A percentile compares a stretch with the other conserved stretches of the same genome.
These are phyloP conservation scores for Annulohypoxylon maeteangense DNA, from an alignment of 495 filamentous ascomycete species.

Conservation along the genomic window DNA sequence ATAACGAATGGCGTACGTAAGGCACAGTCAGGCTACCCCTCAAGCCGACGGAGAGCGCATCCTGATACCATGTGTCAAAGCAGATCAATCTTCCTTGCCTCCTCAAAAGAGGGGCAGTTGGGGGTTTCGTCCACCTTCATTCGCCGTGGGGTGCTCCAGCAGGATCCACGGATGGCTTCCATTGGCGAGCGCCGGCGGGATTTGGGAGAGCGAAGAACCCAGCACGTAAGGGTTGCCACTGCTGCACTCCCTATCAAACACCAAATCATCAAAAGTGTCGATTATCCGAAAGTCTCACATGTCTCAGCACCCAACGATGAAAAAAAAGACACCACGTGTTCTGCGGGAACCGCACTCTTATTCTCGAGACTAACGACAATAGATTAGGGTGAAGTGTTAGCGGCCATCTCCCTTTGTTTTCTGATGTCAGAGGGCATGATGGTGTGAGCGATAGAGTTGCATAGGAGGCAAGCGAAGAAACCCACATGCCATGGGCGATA, in stretches of 20 bases:
- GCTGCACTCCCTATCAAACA: neutral
- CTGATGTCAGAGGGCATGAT: slow-evolving; percentile 42
- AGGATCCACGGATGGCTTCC: slow-evolving; percentile 5
- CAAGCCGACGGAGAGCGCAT: slow-evolving; percentile 27
- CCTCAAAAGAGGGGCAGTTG: slow-evolving; percentile 19
- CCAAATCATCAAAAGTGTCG: slow-evolving; percentile 1
- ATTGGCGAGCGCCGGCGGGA: slow-evolving; percentile 24
- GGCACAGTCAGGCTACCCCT: slow-evolving; percentile 34
- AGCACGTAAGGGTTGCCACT: slow-evolving; percentile 31
- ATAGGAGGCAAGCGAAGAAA: slow-evolving; percentile 40
- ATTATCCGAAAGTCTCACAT: slow-evolving; percentile 33
- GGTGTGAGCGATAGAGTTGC: slow-evolving; percentile 41
- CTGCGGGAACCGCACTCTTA: slow-evolving; percentile 24
- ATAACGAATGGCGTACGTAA: slow-evolving; percentile 26
- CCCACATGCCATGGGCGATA: slow-evolving; percentile 32
- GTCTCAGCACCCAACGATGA: slow-evolving; percentile 17
- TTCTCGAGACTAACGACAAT: slow-evolving; percentile 19
- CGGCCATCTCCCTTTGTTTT: slow-evolving; percentile 17
- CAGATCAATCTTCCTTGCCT: slow-evolving; percentile 33
- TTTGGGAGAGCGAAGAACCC: slow-evolving; percentile 10
- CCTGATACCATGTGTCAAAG: slow-evolving; percentile 23
- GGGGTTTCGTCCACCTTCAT: slow-evolving; percentile 24
- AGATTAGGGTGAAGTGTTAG: slow-evolving; percentile 26
- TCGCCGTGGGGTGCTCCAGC: slow-evolving; percentile 25
- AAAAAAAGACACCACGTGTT: slow-evolving; percentile 42